Base-by-base conservation (phyloP, 75 land plant species). In the Selaginella moellendorffii region DNA sequence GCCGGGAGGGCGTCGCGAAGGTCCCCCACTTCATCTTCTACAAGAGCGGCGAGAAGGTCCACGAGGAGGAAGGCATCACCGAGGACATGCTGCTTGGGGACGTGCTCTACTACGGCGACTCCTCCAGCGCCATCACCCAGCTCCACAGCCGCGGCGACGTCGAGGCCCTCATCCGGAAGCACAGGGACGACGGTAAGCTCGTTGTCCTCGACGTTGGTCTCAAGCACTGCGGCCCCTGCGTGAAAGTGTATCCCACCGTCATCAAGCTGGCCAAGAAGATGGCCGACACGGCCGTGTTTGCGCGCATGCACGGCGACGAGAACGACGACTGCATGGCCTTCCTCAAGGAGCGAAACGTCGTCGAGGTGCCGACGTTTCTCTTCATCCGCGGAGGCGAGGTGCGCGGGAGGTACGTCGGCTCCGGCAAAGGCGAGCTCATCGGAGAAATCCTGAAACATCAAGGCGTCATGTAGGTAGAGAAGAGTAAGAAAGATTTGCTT, bases 151-250 rank as follows among this genome's bases (percentile, higher is more conserved):
- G 79, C 17, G 68, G 54, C 28, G 97, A 92, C 64, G 81, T 92
- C n/a, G 81, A 92, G 72, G 65, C 19, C 22, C 63, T 92, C 58
- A 82, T 92, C 14, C 68, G 54, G 24, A 67, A 80, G 24, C 83
- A 88, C 68, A 64, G 52, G 20, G 75, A 27, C 1, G 85, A 85
- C 36, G 71, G 74, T 26, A 92, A 85, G 76, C 70, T 92, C 62
- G 36, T 92, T 27, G 96, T 92, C 8, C 68, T 92, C 53, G 97
- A 92, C 64, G 97, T 92, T 21, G 97, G 97, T 29, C 78, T 92
- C 67, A 92, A 92, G 82, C 82, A 88, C 59, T 92, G 97, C 53
- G 97, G 97, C 29, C 96, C 97, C 1, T 92, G 97, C 70, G 97
- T 92, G 62, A 88, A 92, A 81, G 71, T 92, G 23, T 92, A 92